Conservation (phyloP, 306 rosid genomes). For the Trifolium dubium region DNA sequence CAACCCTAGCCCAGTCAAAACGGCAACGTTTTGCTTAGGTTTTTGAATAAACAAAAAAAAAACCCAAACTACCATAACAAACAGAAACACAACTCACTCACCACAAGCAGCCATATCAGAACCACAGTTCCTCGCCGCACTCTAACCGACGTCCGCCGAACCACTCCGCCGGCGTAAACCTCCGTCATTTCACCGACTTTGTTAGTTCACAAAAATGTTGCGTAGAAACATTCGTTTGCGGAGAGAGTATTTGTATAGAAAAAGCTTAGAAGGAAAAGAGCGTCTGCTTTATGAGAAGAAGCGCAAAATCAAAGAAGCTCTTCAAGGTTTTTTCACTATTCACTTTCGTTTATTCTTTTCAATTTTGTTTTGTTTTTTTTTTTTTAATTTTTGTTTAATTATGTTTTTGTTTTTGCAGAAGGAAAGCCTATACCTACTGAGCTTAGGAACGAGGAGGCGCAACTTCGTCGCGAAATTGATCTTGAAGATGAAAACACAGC, state of each 20-base stretch:
- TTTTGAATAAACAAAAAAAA: neutral
- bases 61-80: neutral
- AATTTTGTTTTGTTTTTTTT: neutral
- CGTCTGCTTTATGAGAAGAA: slow-evolving; percentile 83
- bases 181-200: neutral
- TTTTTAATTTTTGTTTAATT: neutral
- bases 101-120: neutral
- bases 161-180: neutral
- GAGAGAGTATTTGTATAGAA: slow-evolving; percentile 81
- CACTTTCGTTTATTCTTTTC: neutral
- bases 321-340: slow-evolving; percentile 60
- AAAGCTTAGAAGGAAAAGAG: slow-evolving; percentile 82
- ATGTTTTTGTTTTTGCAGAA: slow-evolving; percentile 52
- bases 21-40: neutral
- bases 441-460: slow-evolving; percentile 86
- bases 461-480: slow-evolving; percentile 82
- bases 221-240: slow-evolving; percentile 70
- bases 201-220: slow-evolving; percentile 49
- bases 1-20: neutral
- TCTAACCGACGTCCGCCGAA: neutral
- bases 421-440: slow-evolving; percentile 93
- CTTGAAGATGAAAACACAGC: slow-evolving; percentile 81
- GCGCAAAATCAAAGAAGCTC: slow-evolving; percentile 79
- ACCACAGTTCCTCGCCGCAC: neutral
- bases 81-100: neutral